Evolutionary conservation across 2,329 filamentous ascomycete genomes (phyloP).

Genomic region (Exophiala alcalophila): DNA sequence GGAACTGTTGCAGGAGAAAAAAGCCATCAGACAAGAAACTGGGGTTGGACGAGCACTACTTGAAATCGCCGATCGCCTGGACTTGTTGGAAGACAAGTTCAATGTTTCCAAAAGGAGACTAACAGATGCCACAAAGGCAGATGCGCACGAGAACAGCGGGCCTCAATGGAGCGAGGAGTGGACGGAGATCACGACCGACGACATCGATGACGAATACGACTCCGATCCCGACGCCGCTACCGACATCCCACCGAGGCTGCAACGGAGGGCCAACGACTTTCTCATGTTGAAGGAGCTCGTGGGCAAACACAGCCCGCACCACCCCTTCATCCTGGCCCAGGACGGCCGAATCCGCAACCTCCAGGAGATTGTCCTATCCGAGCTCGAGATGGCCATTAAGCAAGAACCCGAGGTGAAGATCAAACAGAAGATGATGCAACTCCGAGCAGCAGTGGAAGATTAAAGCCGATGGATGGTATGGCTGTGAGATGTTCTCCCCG

Average conservation of each 20-base stretch:
- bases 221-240: slow-evolving; percentile 36
- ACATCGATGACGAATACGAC: slow-evolving; percentile 38
- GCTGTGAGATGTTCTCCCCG: too few species aligned
- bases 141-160: slow-evolving; percentile 30
- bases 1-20: slow-evolving; percentile 62
- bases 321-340: slow-evolving; percentile 63
- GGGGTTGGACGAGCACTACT: slow-evolving; percentile 55
- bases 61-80: slow-evolving; percentile 46
- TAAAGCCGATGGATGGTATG: too few species aligned
- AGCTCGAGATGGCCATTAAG: slow-evolving; percentile 62
- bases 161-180: slow-evolving; percentile 38
- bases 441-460: slow-evolving; percentile 19
- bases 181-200: slow-evolving; percentile 35
- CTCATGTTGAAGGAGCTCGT: slow-evolving; percentile 54
- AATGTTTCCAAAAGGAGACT: slow-evolving; percentile 57
- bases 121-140: slow-evolving; percentile 23
- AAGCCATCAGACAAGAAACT: slow-evolving; percentile 48
- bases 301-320: slow-evolving; percentile 51
- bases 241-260: slow-evolving; percentile 25
- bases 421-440: slow-evolving; percentile 28
- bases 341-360: slow-evolving; percentile 56
- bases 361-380: slow-evolving; percentile 61
- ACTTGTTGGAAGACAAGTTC: slow-evolving; percentile 64
- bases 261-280: slow-evolving; percentile 58
- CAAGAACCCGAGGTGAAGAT: slow-evolving; percentile 45